phyloP scores from a whole-genome alignment of 1,284 basidiomycete genomes.

The Mycosarcoma mackinlayi region DNA sequence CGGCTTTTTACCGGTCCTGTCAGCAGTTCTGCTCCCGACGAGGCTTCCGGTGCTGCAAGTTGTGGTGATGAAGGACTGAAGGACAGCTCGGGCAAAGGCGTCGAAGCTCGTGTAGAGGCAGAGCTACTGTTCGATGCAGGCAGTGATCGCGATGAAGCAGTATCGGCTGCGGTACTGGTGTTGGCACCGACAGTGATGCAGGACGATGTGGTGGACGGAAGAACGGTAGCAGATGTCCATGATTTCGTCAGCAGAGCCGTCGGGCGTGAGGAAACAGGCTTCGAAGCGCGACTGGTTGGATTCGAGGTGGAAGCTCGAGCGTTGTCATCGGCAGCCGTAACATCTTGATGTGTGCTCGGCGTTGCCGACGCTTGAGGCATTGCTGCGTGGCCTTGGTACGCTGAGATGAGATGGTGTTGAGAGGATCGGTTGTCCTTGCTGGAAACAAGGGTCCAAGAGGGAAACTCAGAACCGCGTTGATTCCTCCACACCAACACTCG shows the following conservation, averaged over 20 bases:
- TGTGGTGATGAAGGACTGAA: slow-evolving; percentile 24
- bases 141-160: not conserved
- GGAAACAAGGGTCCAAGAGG: slow-evolving; percentile 9
- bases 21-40: not conserved
- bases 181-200: slow-evolving; percentile 36
- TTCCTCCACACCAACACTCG: slow-evolving; percentile 43
- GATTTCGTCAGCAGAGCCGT: slow-evolving; percentile 22
- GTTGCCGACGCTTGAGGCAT: slow-evolving; percentile 20
- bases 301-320: slow-evolving; percentile 4
- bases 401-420: slow-evolving; percentile 1
- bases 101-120: slow-evolving; percentile 26
- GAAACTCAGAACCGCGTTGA: not conserved
- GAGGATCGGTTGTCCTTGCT: not conserved
- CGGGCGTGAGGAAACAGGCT: slow-evolving; percentile 9
- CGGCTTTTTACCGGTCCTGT: slow-evolving; percentile 1
- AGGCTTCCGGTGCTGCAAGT: not conserved
- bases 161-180: slow-evolving; percentile 39
- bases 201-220: slow-evolving; percentile 26
- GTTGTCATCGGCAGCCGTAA: slow-evolving; percentile 5
- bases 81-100: slow-evolving; percentile 26
- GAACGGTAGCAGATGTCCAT: slow-evolving; percentile 32
- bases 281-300: slow-evolving; percentile 1
- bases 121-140: slow-evolving; percentile 22
- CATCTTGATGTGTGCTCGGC: not conserved
- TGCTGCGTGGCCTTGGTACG: not conserved